Evolutionary conservation across 495 filamentous ascomycete species (phyloP), one percentile per base, ranked within the genome.

Genomic region (Parathielavia appendiculata): DNA sequence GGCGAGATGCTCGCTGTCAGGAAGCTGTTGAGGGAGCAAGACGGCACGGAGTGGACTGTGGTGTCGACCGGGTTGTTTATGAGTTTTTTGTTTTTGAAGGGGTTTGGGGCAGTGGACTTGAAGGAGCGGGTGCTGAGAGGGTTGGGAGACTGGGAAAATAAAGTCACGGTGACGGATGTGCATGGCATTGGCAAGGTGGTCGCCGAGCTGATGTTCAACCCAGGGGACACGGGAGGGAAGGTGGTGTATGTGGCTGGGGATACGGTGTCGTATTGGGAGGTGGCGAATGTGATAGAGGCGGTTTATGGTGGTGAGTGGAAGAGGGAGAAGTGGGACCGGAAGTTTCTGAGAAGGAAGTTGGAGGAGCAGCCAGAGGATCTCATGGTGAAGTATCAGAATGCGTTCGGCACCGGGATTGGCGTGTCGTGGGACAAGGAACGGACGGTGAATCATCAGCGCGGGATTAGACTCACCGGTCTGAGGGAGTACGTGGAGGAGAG

Each of bases 41-140:
- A 50, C 0, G 51, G 58, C 32, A 80, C 77, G 6, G 63, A 69
- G 36, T 87, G 84, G 85, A 66, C 71, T 10, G 78, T 87, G 45
- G 75, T 86, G 12, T 81, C 76, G 19, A 82, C 80, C 30, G 84
- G 86, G 14, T 74, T 89, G 68, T 87, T 87, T 60, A 83, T 79
- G 59, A 82, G 76, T 54, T 87, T 86, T 64, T 64, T 86, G 30
- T 84, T 88, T 62, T 73, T 79, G 65, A 66, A 68, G 2, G 74
- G 49, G 10, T 87, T 83, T 68, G 83, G 81, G 1, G 76, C 85
- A 20, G 82, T 86, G 10, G 71, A 73, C 54, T 44, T 73, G 19
- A 30, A 63, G 30, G 50, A 58, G 38, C 55, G 54, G 5, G 70
- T 63, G 14, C 72, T 85, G 11, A 69, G 73, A 10, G 85, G 78